A percentile compares a stretch with the other conserved stretches of the same genome.
Evolutionary conservation across 192 early-diverging fungal genomes (phyloP).

Genomic region (Coemansia sp.): DNA sequence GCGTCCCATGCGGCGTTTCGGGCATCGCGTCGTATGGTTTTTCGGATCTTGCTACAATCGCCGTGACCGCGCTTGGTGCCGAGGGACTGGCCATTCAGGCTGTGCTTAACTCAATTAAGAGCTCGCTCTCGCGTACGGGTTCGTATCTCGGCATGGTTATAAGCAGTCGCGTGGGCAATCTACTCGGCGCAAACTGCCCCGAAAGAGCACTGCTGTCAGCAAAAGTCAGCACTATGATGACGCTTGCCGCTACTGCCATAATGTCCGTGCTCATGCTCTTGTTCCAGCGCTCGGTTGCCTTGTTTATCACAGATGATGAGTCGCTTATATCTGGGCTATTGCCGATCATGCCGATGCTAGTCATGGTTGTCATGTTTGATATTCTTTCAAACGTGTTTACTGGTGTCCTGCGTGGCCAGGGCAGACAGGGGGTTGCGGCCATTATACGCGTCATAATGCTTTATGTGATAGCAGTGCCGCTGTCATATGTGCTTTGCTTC

Average conservation of each 20-base stretch:
- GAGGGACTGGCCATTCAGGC: constrained; percentile 79
- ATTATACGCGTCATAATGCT: constrained; percentile 46
- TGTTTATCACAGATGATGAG: constrained; percentile 51
- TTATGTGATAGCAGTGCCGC: constrained; percentile 53
- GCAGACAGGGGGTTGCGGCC: constrained; percentile 55
- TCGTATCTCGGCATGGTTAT: constrained; percentile 70
- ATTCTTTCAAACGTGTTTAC: constrained; percentile 61
- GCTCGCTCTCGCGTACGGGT: constrained; percentile 71
- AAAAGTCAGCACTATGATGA: constrained; percentile 53
- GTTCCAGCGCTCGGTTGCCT: constrained; percentile 54
- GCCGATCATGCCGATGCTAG: constrained; percentile 34
- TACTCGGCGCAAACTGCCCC: constrained; percentile 61
- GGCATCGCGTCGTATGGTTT: constrained; percentile 50
- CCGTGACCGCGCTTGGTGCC: constrained; percentile 75
- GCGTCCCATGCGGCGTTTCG: constrained; percentile 42
- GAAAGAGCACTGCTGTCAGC: constrained; percentile 24
- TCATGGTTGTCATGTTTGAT: constrained; percentile 46
- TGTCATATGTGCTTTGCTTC: constrained; percentile 56
- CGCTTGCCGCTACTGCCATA: constrained; percentile 28
- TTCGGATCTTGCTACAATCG: constrained; percentile 70
- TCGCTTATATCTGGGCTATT: constrained; percentile 18
- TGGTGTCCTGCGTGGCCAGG: constrained; percentile 56
- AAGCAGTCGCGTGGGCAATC: constrained; percentile 77
- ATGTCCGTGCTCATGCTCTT: constrained; percentile 54
- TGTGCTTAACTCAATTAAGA: constrained; percentile 70